A percentile compares a stretch with the other conserved stretches of the same genome.
phyloP scores from a whole-genome alignment of 2,329 filamentous ascomycete species.

The Alternaria incomplexa region DNA sequence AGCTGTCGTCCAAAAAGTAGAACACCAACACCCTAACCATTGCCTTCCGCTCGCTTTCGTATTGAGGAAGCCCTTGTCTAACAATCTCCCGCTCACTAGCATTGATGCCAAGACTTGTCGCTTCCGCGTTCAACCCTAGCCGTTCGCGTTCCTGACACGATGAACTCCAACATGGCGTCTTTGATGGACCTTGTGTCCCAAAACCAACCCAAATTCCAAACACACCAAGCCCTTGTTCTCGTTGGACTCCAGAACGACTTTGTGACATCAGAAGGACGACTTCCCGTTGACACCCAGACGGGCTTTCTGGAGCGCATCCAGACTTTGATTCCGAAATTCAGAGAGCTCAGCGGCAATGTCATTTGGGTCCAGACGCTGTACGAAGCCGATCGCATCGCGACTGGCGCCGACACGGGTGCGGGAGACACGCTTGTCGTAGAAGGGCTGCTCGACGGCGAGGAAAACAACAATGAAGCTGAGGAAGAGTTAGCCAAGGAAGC shows the following conservation, averaged over 20 bases:
- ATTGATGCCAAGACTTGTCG: neutral
- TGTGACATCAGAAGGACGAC: slow-evolving; percentile 68
- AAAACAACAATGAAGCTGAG: slow-evolving; percentile 44
- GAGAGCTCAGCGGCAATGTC: slow-evolving; percentile 69
- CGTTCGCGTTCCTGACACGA: slow-evolving; percentile 4
- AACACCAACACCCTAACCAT: neutral
- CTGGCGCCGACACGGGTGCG: slow-evolving; percentile 57
- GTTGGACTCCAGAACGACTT: slow-evolving; percentile 95
- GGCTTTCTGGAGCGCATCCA: slow-evolving; percentile 72
- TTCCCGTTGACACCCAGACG: slow-evolving; percentile 68
- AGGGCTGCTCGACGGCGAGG: slow-evolving; percentile 44
- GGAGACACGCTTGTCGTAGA: slow-evolving; percentile 54
- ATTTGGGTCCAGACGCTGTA: slow-evolving; percentile 87
- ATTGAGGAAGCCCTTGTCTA: neutral
- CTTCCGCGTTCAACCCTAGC: slow-evolving; percentile 2
- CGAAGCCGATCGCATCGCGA: slow-evolving; percentile 64
- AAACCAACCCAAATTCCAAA: slow-evolving; percentile 60
- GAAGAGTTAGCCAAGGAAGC: slow-evolving; percentile 30
- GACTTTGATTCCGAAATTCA: slow-evolving; percentile 73
- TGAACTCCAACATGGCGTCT: slow-evolving; percentile 45
- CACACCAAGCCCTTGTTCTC: slow-evolving; percentile 74
- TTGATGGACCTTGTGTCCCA: slow-evolving; percentile 54
- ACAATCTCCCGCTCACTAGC: neutral
- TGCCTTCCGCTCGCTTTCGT: neutral
- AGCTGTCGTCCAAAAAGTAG: neutral